phyloP scores from a whole-genome alignment of 2,329 filamentous ascomycete species.

The Diaporthe velutina region DNA sequence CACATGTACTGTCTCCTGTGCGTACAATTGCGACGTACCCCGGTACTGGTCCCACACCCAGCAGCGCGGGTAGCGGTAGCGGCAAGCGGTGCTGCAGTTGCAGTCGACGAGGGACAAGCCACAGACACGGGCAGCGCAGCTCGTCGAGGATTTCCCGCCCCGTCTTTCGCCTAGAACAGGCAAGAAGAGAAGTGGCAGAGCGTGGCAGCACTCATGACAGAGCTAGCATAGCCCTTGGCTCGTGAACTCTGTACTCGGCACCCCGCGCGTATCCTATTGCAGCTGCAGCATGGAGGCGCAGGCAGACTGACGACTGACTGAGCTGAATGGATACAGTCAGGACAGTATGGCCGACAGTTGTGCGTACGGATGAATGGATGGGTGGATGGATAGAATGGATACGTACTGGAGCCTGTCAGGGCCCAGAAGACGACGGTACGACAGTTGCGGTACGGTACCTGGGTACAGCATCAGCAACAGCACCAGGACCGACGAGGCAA shows the following conservation, averaged over 20 bases:
- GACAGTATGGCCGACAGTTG: conserved; percentile 22
- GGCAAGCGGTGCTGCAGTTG: neutral
- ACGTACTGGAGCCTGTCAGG: conserved; percentile 1
- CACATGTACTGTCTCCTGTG: neutral
- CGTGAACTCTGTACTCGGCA: conserved; percentile 14
- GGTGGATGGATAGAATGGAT: conserved; percentile 2
- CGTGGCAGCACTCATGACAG: neutral
- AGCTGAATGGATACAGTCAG: conserved; percentile 3
- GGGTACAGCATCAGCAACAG: neutral
- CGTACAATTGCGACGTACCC: neutral
- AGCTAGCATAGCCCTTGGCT: conserved; percentile 17
- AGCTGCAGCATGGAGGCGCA: conserved; percentile 27
- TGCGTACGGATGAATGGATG: conserved; percentile 28
- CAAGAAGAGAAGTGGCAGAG: neutral
- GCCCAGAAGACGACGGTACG: conserved; percentile 12
- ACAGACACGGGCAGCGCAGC: neutral
- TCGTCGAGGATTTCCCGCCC: conserved; percentile 38
- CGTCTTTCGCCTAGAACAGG: conserved; percentile 39
- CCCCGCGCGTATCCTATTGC: neutral
- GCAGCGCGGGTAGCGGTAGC: conserved; percentile 22
- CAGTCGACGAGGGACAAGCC: conserved; percentile 9
- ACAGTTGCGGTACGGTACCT: neutral
- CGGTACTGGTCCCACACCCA: conserved; percentile 21
- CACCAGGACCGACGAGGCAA: neutral
- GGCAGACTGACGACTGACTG: neutral